These are phyloP conservation scores for Nicotiana undulata DNA, from an alignment of 257 asterid species.

Conservation along the genomic window DNA sequence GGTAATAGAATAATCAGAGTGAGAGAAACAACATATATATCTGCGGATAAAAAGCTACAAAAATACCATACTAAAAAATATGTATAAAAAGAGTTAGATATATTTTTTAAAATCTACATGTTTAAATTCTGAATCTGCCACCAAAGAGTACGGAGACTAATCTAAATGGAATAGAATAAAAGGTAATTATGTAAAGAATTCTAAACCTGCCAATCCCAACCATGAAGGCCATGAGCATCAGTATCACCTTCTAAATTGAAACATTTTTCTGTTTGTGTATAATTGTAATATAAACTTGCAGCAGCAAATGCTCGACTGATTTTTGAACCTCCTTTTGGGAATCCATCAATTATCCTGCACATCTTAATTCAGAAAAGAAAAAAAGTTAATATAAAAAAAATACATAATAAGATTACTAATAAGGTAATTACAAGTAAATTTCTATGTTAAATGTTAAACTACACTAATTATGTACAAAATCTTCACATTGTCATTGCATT, in stretches of 20 bases:
- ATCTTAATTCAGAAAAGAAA: slow-evolving; percentile 26
- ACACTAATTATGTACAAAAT: neutral
- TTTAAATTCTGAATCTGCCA: neutral
- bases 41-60: too few relatives aligned
- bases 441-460: neutral
- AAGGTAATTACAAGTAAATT: neutral
- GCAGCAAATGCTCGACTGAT: slow-evolving; percentile 54
- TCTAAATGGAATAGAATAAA: neutral
- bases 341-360: slow-evolving; percentile 65
- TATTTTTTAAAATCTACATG: too few relatives aligned
- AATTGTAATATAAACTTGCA: slow-evolving; percentile 70
- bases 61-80: too few relatives aligned
- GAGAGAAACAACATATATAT: too few relatives aligned
- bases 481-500: neutral
- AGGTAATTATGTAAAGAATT: neutral
- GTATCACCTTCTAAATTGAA: slow-evolving; percentile 41
- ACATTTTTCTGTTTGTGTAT: slow-evolving; percentile 53
- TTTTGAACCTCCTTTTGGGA: slow-evolving; percentile 33
- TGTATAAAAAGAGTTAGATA: too few relatives aligned
- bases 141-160: rapidly evolving
- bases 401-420: neutral
- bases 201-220: slow-evolving; percentile 79
- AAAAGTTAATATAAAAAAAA: neutral
- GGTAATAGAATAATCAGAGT: too few relatives aligned
- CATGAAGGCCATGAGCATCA: slow-evolving; percentile 58